Percentiles rank a stretch among this genome's conserved stretches.
Evolutionary conservation across 2,329 filamentous ascomycete species (phyloP).

Genomic region (Lasiodiplodia hormozganensis): DNA sequence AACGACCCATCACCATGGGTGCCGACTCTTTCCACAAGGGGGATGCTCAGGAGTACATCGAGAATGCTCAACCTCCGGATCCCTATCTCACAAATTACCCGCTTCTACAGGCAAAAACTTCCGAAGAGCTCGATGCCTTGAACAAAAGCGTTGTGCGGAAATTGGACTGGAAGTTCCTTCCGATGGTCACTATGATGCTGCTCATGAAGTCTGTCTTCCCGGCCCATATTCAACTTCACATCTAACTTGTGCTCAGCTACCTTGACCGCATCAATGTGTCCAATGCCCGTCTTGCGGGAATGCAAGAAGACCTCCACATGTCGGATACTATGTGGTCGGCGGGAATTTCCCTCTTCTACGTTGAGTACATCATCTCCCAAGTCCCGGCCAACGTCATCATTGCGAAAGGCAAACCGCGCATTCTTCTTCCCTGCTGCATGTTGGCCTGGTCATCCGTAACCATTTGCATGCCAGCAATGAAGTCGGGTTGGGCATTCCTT

Average conservation of each 20-base stretch:
- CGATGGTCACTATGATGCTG: constrained; percentile 42
- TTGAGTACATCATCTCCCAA: constrained; percentile 33
- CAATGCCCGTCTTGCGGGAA: constrained; percentile 42
- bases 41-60: neutral
- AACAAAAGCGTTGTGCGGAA: constrained; percentile 35
- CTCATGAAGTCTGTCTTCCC: constrained; percentile 38
- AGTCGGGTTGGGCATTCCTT: constrained; percentile 44
- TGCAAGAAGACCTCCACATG: constrained; percentile 42
- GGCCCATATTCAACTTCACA: no score
- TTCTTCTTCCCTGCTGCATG: constrained; percentile 49
- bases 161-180: constrained; percentile 42
- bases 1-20: neutral
- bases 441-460: constrained; percentile 54
- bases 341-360: constrained; percentile 37
- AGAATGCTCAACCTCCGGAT: neutral
- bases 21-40: no score
- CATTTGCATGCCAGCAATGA: constrained; percentile 53
- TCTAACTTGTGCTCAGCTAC: constrained; percentile 33
- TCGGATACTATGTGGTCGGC: constrained; percentile 43
- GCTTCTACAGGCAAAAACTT: neutral
- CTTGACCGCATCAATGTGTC: constrained; percentile 40
- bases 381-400: constrained; percentile 12
- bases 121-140: constrained; percentile 24
- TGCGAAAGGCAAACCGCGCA: constrained; percentile 37
- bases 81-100: neutral